Evolutionary conservation across 805 yeast species (phyloP).

Genomic region (Hyphopichia homilentoma): DNA sequence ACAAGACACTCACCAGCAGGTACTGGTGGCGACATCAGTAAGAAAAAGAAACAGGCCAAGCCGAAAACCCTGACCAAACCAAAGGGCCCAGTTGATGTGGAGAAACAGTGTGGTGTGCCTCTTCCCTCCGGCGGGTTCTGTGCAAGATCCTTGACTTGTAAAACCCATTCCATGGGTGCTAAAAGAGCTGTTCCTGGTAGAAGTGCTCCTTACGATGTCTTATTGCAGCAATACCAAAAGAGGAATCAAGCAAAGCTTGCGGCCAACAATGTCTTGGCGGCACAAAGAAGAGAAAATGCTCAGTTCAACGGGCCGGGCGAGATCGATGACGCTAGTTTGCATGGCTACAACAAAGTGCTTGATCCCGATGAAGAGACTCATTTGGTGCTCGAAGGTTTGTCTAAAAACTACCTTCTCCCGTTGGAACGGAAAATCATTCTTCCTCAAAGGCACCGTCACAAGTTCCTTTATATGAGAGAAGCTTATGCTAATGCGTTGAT

Average conservation of each 20-base stretch:
- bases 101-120: constrained; percentile 93
- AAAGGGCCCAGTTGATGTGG: constrained; percentile 85
- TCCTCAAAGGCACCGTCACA: constrained; percentile 67
- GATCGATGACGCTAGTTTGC: constrained; percentile 13
- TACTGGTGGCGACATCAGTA: constrained; percentile 8
- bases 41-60: constrained; percentile 32
- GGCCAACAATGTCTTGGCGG: constrained; percentile 75
- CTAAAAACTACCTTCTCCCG: constrained; percentile 77
- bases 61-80: constrained; percentile 49
- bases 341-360: constrained; percentile 39
- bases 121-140: constrained; percentile 93
- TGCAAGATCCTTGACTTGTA: constrained; percentile 94
- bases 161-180: constrained; percentile 98
- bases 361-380: constrained; percentile 93
- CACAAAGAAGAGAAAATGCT: constrained; percentile 69
- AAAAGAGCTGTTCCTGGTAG: constrained; percentile 93
- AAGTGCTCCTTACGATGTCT: constrained; percentile 84
- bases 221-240: constrained; percentile 86
- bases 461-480: constrained; percentile 84
- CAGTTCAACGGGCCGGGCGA: constrained; percentile 29
- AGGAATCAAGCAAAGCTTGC: constrained; percentile 89
- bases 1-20: constrained; percentile 11
- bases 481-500: constrained; percentile 86
- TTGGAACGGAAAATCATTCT: constrained; percentile 69
- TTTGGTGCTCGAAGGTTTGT: constrained; percentile 84